Conservation (phyloP, 768 basidiomycete genomes). For the Tulasnella sp. region DNA sequence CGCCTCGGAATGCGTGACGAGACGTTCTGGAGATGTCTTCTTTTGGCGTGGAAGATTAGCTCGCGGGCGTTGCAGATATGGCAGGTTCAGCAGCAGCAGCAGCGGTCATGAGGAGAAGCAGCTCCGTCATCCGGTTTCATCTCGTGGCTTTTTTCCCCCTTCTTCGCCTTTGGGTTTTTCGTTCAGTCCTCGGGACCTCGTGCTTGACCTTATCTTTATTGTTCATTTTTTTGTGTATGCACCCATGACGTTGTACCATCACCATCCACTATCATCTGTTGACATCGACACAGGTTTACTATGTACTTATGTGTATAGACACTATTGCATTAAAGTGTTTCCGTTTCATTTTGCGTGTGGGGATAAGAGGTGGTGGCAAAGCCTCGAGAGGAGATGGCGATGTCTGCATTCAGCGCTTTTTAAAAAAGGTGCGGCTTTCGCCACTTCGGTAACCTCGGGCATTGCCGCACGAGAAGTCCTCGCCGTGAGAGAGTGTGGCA, state of each 20-base stretch:
- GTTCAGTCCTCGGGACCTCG: not conserved
- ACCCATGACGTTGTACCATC: not conserved
- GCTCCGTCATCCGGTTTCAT: not conserved
- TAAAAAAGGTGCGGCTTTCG: not conserved
- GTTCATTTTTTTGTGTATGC: not conserved
- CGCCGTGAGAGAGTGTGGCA: not conserved
- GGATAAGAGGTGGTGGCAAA: not conserved
- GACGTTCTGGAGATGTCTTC: constrained; percentile 8
- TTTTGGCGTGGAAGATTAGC: constrained; percentile 7
- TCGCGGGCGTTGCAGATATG: constrained; percentile 3
- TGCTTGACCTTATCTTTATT: not conserved
- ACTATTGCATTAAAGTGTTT: not conserved
- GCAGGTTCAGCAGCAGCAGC: not conserved
- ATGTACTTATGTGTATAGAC: not conserved
- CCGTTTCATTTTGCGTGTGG: not conserved
- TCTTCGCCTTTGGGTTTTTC: not conserved
- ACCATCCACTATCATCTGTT: too few relatives aligned
- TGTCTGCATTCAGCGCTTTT: not conserved
- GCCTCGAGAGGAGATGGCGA: too few relatives aligned
- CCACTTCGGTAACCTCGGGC: not conserved
- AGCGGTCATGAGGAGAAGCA: not conserved
- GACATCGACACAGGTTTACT: not conserved
- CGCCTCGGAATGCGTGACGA: constrained; percentile 7
- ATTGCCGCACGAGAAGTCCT: not conserved
- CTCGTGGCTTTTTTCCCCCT: not conserved